phyloP scores from a whole-genome alignment of 2,329 filamentous ascomycete genomes.

The Leptographium radiaticola region DNA sequence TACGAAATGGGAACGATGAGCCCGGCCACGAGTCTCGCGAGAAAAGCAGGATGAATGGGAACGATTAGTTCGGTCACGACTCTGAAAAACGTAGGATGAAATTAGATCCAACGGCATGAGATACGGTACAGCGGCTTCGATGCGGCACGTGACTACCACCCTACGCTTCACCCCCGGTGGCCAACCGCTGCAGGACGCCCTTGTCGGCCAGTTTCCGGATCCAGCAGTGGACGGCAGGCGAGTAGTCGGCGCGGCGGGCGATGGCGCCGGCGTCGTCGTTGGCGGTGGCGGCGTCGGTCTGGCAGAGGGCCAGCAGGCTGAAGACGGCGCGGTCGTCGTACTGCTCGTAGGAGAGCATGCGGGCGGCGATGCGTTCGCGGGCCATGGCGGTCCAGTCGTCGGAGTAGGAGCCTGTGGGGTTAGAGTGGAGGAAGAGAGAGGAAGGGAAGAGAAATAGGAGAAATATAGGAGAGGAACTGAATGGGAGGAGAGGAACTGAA shows the following conservation, averaged over 20 bases:
- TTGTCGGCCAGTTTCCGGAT: slow-evolving; percentile 55
- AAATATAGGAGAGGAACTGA: background rate
- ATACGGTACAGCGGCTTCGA: too few species aligned
- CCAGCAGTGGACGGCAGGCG: slow-evolving; percentile 55
- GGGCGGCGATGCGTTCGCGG: slow-evolving; percentile 47
- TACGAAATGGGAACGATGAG: too few species aligned
- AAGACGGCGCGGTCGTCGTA: slow-evolving; percentile 9
- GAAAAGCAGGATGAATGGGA: too few species aligned
- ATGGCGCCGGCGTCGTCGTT: slow-evolving; percentile 33
- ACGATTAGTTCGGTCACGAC: too few species aligned
- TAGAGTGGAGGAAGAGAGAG: background rate
- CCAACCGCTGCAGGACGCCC: slow-evolving; percentile 38
- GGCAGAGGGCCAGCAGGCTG: slow-evolving; percentile 63
- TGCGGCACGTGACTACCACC: too few species aligned
- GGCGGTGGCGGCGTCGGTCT: slow-evolving; percentile 13
- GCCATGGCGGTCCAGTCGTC: slow-evolving; percentile 56
- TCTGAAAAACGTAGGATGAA: too few species aligned
- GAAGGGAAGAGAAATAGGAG: background rate
- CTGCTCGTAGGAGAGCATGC: slow-evolving; percentile 34
- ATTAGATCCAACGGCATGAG: too few species aligned
- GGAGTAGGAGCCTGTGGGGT: slow-evolving; percentile 21
- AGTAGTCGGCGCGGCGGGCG: slow-evolving; percentile 53
- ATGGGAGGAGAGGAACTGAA: too few species aligned
- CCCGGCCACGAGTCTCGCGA: too few species aligned
- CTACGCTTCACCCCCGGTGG: slow-evolving; percentile 3